Conservation (phyloP, 2,329 filamentous ascomycete species). For the Annulohypoxylon truncatum region DNA sequence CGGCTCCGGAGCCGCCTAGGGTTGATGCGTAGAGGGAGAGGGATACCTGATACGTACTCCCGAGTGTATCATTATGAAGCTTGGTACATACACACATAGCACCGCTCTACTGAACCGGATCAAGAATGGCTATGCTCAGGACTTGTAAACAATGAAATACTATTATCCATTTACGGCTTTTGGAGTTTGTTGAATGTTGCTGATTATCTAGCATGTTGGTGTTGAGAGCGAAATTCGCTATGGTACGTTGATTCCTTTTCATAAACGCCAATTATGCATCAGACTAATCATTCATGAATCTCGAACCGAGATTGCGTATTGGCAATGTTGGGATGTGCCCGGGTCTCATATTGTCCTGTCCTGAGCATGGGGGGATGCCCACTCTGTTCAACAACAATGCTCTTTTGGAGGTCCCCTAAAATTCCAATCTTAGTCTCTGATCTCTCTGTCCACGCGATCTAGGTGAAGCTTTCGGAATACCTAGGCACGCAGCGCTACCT, state of each 20-base stretch:
- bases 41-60: not conserved
- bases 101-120: not conserved
- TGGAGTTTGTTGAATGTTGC: not conserved
- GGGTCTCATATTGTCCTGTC: not conserved
- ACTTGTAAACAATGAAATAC: not conserved
- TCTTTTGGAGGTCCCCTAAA: not conserved
- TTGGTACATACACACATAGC: not conserved
- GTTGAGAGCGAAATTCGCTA: not conserved
- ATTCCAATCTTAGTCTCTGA: not conserved
- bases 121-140: not conserved
- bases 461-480: not conserved
- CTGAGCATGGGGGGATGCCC: not conserved
- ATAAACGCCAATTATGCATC: too few species aligned
- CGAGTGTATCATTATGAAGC: not conserved
- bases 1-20: constrained; percentile 31
- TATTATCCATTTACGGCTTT: not conserved
- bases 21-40: constrained; percentile 29
- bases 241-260: too few species aligned
- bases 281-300: not conserved
- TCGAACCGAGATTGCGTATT: not conserved
- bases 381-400: not conserved
- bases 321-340: not conserved
- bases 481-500: not conserved
- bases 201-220: not conserved
- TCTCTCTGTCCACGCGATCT: not conserved